Conservation (phyloP, 768 basidiomycete genomes). For the Pisolithus tinctorius region DNA sequence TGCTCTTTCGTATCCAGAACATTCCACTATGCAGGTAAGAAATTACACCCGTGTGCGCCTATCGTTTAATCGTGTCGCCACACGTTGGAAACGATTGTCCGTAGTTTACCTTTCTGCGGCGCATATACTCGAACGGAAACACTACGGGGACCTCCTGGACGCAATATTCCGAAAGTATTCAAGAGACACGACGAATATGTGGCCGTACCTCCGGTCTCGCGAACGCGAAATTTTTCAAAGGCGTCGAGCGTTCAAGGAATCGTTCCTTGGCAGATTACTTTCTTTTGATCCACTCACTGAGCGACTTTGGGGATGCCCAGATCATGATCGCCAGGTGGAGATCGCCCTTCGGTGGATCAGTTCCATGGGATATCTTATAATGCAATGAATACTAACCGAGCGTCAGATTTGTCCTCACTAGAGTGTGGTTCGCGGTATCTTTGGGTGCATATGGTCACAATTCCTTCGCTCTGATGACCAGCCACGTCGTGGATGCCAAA, state of each 20-base stretch:
- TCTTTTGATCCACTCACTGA: constrained; percentile 32
- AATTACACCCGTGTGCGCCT: not conserved
- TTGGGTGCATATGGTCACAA: constrained; percentile 34
- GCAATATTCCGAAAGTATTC: constrained; percentile 32
- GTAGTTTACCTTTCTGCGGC: constrained; percentile 60
- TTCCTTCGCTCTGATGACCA: constrained; percentile 27
- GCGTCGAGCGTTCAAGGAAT: constrained; percentile 34
- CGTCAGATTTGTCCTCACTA: constrained; percentile 56
- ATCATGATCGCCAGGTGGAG: constrained; percentile 48
- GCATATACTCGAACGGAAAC: constrained; percentile 39
- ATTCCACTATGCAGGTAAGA: constrained; percentile 56
- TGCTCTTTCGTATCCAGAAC: constrained; percentile 52
- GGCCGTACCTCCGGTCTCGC: constrained; percentile 64
- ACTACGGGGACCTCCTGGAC: constrained; percentile 44
- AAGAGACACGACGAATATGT: constrained; percentile 51
- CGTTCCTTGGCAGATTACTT: constrained; percentile 42
- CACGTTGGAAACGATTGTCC: not conserved
- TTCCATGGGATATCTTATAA: not conserved
- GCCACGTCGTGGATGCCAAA: constrained; percentile 39
- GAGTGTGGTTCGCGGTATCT: constrained; percentile 58
- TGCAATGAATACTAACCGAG: constrained; percentile 2
- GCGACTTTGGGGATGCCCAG: constrained; percentile 53
- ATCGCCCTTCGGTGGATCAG: constrained; percentile 49
- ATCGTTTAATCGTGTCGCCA: not conserved
- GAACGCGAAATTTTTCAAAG: constrained; percentile 34